Evolutionary conservation across 441 rosid species (phyloP), one percentile per base, ranked within the genome.

Genomic region (Omphalea diandra): DNA sequence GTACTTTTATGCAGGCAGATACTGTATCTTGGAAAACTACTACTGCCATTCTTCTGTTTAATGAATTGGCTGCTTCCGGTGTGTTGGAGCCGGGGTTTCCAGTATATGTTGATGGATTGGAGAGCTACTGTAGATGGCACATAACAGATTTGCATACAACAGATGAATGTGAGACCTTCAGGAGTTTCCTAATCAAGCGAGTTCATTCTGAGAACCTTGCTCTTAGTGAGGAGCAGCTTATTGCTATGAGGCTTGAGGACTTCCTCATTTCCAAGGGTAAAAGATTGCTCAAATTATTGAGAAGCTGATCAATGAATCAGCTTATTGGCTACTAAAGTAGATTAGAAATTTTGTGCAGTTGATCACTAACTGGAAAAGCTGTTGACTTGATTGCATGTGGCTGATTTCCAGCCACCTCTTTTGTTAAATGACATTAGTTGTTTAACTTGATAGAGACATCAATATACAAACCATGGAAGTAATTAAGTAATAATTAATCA

Each of bases 221-320:
- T 41, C 64, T 68, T 3, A 41, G 54, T 29, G 72, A 68, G 63
- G 64, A 68, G 43, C 72, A 68, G 56, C 64, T 56, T 22, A 18
- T 27, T 68, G 72, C 72, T 1, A 68, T 68, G 72, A 14, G 72
- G 52, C 72, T 68, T 7, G 64, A 68, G 15, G 72, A 68, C 54
- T 68, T 68, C 7, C 72, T n/a, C 11, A 68, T 55, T 68, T 68
- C 72, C 4, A 68, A 56, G 1, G 71, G 72, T 20, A 68, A 20
- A 68, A 29, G 72, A 43, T 55, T 56, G 4, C 64, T 68, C 3
- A 68, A 29, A 22, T 56, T 43, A 22, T 43, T 68, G 64, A 56
- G 56, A 57, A 32, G n/a, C n/a, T 67, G 50, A 38, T 27, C 12
- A 20, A 4, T 4, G 65, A 20, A 12, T 12, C 3, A 10, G 5